Base-by-base conservation (phyloP, 2,329 filamentous ascomycete species). In the Orbilia ellipsospora region DNA sequence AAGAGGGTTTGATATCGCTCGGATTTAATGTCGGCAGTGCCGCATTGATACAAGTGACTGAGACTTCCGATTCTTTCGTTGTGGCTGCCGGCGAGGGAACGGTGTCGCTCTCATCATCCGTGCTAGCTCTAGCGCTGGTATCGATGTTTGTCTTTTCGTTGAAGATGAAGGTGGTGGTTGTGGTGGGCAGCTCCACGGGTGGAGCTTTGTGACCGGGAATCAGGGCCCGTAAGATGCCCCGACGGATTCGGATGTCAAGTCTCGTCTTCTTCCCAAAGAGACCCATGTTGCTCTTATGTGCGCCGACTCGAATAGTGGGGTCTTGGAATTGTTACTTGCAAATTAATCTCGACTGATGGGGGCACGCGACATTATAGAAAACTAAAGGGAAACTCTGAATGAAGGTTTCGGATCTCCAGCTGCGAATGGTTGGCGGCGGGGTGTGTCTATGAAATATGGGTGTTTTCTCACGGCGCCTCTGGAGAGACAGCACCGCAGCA, bases 221-320 rank as follows among this genome's bases (percentile, higher is more conserved):
- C 18, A 74, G 26, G 7, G 59, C 63, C 23, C 59, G 61, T 36
- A 66, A n/a, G 28, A 74, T 45, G 20, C 63, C 55, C 31, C 63
- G 63, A 28, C 70, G 63, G 28, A 66, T 66, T 36, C 64, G 54
- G 15, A 74, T 54, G 45, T 57, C 69, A 57, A 67, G 50, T 28
- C 44, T 59, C 7, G 63, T 65, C 20, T 50, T 61, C 57, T 68
- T 74, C 52, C 66, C 68, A 28, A 74, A 63, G 23, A 74, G n/a
- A n/a, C 70, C 70, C 70, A 74, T 74, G 28, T 63, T 10, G n/a
- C 5, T 23, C 48, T 51, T 36, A 5, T 23, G 8, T 26, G 20
- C 23, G 52, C 8, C 10, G n/a, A 36, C 16, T 20, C 26, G 8
- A 10, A n/a, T 48, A 3, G 13, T 48, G 7, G 44, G 16, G 16